phyloP scores from a whole-genome alignment of 805 yeast genomes.

The Yamadazyma philogaea region DNA sequence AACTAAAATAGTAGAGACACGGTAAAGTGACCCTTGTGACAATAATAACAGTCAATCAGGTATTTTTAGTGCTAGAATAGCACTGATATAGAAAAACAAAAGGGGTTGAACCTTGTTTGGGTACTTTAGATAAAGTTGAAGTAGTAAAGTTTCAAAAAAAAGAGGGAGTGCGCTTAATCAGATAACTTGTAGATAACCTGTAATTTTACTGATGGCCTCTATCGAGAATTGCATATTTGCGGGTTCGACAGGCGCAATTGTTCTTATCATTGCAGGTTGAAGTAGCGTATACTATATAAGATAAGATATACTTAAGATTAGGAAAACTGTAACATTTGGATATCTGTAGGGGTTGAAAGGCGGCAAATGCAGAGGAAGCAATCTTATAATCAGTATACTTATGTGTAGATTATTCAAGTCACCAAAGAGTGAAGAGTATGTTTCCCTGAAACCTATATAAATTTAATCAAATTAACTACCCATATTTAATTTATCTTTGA shows the following conservation, averaged over 20 bases:
- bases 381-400: no score
- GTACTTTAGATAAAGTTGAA: background rate
- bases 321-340: no score
- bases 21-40: background rate
- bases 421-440: no score
- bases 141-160: background rate
- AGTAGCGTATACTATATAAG: background rate
- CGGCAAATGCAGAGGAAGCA: no score
- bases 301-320: background rate
- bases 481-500: background rate
- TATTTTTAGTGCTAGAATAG: background rate
- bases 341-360: no score
- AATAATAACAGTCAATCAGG: background rate
- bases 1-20: no score
- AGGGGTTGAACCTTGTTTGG: background rate
- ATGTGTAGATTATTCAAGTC: no score
- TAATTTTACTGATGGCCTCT: background rate
- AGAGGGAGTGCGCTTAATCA: constrained; percentile 1
- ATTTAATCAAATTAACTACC: background rate
- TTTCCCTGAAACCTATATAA: no score
- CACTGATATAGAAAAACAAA: background rate
- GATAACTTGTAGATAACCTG: constrained; percentile 3
- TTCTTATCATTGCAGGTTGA: constrained; percentile 4
- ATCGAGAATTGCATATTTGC: background rate
- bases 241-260: background rate